Conservation (phyloP, 495 filamentous ascomycete species). For the Tricharina praecox region DNA sequence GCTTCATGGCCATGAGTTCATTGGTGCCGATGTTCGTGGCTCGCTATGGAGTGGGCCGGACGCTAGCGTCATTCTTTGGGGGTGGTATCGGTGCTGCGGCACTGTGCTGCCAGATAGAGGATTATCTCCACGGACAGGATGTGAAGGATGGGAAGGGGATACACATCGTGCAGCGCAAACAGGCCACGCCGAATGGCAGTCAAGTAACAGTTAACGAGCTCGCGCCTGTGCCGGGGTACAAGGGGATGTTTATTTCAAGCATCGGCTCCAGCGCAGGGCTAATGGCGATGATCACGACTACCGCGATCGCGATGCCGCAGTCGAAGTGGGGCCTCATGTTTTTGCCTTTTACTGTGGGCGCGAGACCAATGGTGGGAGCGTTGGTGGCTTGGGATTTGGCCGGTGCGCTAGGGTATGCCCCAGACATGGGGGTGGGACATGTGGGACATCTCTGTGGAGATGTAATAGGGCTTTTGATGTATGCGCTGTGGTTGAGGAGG, state of each 20-base stretch:
- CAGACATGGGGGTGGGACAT: not conserved
- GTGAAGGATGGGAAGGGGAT: not conserved
- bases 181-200: not conserved
- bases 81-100: not conserved
- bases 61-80: not conserved
- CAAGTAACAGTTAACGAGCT: not conserved
- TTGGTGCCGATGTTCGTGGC: not conserved
- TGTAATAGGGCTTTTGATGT: not conserved
- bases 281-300: not conserved
- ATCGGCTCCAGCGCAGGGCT: not conserved
- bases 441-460: not conserved
- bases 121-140: not conserved
- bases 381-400: conserved; percentile 1
- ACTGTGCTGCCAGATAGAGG: not conserved
- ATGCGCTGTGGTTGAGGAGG: not conserved
- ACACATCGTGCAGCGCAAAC: not conserved
- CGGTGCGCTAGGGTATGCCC: not conserved
- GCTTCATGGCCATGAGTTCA: not conserved
- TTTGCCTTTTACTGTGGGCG: not conserved
- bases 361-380: not conserved
- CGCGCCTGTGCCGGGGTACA: not conserved
- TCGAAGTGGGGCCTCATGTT: not conserved
- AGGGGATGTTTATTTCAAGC: not conserved
- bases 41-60: not conserved
- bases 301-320: not conserved